phyloP scores from a whole-genome alignment of 805 yeast species.

The Cyberlindnera subsufficiens region DNA sequence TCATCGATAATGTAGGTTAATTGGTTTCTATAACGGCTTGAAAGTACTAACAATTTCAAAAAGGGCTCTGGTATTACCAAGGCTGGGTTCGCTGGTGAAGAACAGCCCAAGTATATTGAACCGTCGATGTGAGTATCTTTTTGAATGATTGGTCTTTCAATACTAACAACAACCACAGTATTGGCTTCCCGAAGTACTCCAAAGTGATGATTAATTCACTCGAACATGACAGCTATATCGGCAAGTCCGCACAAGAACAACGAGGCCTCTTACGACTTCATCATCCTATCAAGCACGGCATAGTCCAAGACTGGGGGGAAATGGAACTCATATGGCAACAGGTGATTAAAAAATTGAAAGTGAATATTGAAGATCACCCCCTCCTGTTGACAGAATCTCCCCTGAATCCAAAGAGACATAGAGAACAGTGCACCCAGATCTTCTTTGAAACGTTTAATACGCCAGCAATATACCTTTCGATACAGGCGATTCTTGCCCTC shows the following conservation, averaged over 20 bases:
- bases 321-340: conserved; percentile 80
- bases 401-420: conserved; percentile 71
- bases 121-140: conserved; percentile 41
- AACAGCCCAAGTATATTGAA: conserved; percentile 60
- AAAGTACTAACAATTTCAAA: conserved; percentile 3
- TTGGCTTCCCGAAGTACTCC: conserved; percentile 81
- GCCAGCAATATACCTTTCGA: conserved; percentile 90
- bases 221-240: conserved; percentile 66
- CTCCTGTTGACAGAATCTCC: conserved; percentile 86
- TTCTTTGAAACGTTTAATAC: conserved; percentile 87
- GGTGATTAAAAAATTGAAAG: conserved; percentile 47
- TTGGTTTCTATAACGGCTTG: neutral
- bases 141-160: neutral
- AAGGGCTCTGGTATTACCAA: conserved; percentile 78
- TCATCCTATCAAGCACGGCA: conserved; percentile 78
- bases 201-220: conserved; percentile 73
- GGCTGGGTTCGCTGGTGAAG: conserved; percentile 93
- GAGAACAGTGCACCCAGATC: conserved; percentile 86
- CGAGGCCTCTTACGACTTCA: conserved; percentile 69
- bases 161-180: conserved; percentile 19
- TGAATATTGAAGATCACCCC: conserved; percentile 75
- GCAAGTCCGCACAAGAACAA: conserved; percentile 64
- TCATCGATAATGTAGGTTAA: conserved; percentile 53
- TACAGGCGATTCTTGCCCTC: conserved; percentile 80
- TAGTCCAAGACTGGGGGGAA: conserved; percentile 76